phyloP scores from a whole-genome alignment of 495 filamentous ascomycete species.

The Echria macrotheca region DNA sequence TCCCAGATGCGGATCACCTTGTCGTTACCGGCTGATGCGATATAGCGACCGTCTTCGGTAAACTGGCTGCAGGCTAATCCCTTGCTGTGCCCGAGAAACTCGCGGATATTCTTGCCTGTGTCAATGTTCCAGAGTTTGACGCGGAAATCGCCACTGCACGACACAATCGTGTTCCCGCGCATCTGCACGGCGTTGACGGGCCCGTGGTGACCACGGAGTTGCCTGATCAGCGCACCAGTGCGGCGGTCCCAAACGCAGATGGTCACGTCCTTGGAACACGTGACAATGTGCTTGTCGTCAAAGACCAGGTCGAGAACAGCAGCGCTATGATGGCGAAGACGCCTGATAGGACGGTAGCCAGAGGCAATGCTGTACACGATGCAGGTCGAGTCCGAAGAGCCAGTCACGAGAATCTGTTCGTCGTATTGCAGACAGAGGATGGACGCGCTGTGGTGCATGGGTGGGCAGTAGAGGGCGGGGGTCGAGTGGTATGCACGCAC shows the following conservation, averaged over 20 bases:
- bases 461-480: conserved; percentile 44
- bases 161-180: conserved; percentile 83
- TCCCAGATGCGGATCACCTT: conserved; percentile 92
- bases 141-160: conserved; percentile 84
- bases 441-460: conserved; percentile 71
- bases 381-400: conserved; percentile 85
- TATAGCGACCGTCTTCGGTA: conserved; percentile 79
- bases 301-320: conserved; percentile 92
- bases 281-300: conserved; percentile 85
- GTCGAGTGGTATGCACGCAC: conserved; percentile 35
- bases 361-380: conserved; percentile 83
- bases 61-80: conserved; percentile 95
- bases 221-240: conserved; percentile 65
- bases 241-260: conserved; percentile 90
- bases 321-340: conserved; percentile 69
- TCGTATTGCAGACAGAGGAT: conserved; percentile 96
- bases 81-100: conserved; percentile 79
- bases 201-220: conserved; percentile 74
- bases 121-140: conserved; percentile 94
- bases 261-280: conserved; percentile 88
- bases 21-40: conserved; percentile 91
- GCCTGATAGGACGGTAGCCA: conserved; percentile 69
- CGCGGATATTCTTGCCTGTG: conserved; percentile 75
- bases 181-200: conserved; percentile 96
- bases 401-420: conserved; percentile 84